Percentiles rank a stretch among this genome's conserved stretches.
Conservation (phyloP, 257 asterid genomes). For the Salvia hispanica region DNA sequence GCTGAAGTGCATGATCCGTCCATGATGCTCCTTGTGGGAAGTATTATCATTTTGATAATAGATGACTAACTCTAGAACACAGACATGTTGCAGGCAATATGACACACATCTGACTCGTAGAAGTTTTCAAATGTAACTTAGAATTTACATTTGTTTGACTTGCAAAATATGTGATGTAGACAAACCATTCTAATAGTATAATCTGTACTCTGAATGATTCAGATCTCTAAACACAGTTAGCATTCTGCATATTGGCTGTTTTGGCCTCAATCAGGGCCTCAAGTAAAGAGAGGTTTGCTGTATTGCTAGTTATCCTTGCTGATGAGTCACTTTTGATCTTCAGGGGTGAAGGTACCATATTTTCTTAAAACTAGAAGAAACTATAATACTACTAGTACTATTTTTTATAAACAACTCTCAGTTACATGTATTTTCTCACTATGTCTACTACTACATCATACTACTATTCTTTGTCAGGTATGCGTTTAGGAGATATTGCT, state of each 20-base stretch:
- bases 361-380: slow-evolving; percentile 6
- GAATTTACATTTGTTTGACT: slow-evolving; percentile 2
- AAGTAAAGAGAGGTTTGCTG: background rate
- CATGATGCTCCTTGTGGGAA: background rate
- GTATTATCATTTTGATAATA: background rate
- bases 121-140: slow-evolving; percentile 14
- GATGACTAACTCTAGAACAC: background rate
- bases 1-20: slow-evolving; percentile 1
- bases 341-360: background rate
- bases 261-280: slow-evolving; percentile 8
- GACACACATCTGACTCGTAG: background rate
- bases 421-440: slow-evolving; percentile 2
- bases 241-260: background rate
- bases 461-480: background rate
- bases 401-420: background rate
- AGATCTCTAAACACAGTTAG: background rate
- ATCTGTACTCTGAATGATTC: background rate
- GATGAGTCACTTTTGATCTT: background rate
- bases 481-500: slow-evolving; percentile 8
- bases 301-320: background rate
- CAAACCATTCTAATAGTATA: background rate
- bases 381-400: background rate
- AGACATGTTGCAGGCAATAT: background rate
- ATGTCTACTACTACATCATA: slow-evolving; percentile 8
- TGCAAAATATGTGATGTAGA: background rate